These are phyloP conservation scores for Suhomyces wounanorum DNA, from an alignment of 1,139 yeast species.

Conservation along the genomic window DNA sequence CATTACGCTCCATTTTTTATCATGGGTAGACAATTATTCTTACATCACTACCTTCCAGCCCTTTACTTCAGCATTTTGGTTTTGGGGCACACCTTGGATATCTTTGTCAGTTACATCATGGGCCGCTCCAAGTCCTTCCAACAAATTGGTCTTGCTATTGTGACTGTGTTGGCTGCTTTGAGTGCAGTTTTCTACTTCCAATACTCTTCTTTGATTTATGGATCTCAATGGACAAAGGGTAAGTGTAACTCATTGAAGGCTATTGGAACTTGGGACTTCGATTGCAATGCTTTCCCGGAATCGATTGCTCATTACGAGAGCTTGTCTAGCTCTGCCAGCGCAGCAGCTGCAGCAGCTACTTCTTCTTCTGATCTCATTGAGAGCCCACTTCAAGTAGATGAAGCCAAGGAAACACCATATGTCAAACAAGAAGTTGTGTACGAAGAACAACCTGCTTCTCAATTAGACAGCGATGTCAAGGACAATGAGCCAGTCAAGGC, in stretches of 20 bases:
- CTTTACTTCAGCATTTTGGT: constrained; percentile 86
- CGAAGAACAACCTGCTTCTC: constrained; percentile 4
- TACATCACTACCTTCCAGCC: constrained; percentile 92
- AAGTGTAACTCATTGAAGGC: constrained; percentile 65
- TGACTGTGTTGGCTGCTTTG: constrained; percentile 50
- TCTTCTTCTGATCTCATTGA: constrained; percentile 8
- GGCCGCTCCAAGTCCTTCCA: constrained; percentile 38
- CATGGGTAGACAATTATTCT: constrained; percentile 91
- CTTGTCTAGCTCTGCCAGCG: constrained; percentile 1
- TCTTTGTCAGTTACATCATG: constrained; percentile 53
- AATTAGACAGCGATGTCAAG: constrained; percentile 9
- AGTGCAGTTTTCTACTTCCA: constrained; percentile 59
- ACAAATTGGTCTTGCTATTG: constrained; percentile 37
- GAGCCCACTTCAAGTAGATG: constrained; percentile 23
- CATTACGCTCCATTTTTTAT: constrained; percentile 88
- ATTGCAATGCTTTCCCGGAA: constrained; percentile 61
- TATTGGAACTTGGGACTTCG: constrained; percentile 79
- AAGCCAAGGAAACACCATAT: constrained; percentile 29
- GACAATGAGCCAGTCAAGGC: background rate
- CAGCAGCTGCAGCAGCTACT: constrained; percentile 1
- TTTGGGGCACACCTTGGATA: constrained; percentile 78
- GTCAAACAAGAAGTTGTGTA: constrained; percentile 4
- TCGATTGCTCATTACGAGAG: constrained; percentile 28
- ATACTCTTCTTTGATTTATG: constrained; percentile 79
- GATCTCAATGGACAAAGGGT: constrained; percentile 73